Evolutionary conservation across 2,329 filamentous ascomycete genomes (phyloP), one percentile per base, ranked within the genome.

Genomic region (Fusarium irregulare): DNA sequence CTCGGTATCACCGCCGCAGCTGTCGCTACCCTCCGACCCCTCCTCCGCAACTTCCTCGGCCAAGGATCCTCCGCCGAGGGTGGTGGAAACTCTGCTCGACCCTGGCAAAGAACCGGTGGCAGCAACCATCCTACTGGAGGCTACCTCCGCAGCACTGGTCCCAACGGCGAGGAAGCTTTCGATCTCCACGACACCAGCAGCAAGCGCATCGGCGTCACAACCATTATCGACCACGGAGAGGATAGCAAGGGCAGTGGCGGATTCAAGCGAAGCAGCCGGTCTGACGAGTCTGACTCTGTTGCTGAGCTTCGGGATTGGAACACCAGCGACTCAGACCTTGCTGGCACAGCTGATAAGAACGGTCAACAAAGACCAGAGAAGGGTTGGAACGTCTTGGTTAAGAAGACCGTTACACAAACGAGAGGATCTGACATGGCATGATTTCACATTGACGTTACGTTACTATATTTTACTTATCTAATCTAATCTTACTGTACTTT

Each of bases 1-100:
- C 78, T 83, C 40, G 82, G 79, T 32, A 81, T 84, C 42, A 79
- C 77, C 2, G 80, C 82, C 10, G 77, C 80, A 8, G 78, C 74
- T 1, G 56, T 81, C 3, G 82, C 82, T 8, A 83, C 82, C 2
- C 78, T 83, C 11, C 27, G 62, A 13, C 62, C 62, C 2, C 62
- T 65, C 0, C 53, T 65, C 1, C 62, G 62, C 12, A 65, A 18
- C 27, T 65, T 65, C 23, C 34, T 65, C 13, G 62, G 62, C 1
- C 27, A 59, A 13, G 62, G 62, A 30, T 65, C 62, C 7, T 65
- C 60, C 2, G 60, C 62, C 2, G 53, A 65, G 2, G 62, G 46
- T 7, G 28, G 61, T 18, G 73, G 63, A 13, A 68, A 73, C 21
- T 75, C 73, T 1, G 71, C 58, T 21, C 41, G 63, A 12, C 60